Base-by-base conservation (phyloP, 148 eudicot genomes). In the Vaccinium darrowii region DNA sequence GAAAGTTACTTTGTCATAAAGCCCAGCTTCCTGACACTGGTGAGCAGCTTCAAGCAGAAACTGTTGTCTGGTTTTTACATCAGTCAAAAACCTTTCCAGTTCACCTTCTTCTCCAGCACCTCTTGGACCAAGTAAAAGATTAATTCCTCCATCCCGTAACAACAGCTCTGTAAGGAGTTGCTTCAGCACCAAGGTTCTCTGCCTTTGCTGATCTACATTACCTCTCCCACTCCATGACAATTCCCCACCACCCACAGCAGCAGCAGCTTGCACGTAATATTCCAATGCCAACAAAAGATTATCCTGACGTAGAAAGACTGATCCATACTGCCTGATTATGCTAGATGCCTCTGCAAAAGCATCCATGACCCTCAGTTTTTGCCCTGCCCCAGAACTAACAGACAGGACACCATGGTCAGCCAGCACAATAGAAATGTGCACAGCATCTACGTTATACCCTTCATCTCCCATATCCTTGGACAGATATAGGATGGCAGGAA, bases 91-190 rank as follows among this genome's bases (percentile, higher is more conserved):
- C 58, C 98, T 92, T 53, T 91, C 92, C 69, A 96, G 90, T 86
- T 96, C 94, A 82, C 95, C 97, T 92, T 94, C 98, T 90, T 93
- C 99, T 56, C 99, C 99, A 63, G 94, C 91, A 53, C 99, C 99
- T 81, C 94, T 91, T 56, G 94, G 84, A 74, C 99, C 99, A 81
- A 96, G 98, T 83, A 96, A 88, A 80, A 93, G 93, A 88, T 82
- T 82, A 84, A 94, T 89, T 67, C 97, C 99, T 76, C 91, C 90
- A 87, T 96, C 98, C 79, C 85, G 93, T 80, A 94, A 86, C 87
- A 96, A 82, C 83, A 96, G 76, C 85, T 96, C 99, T 30, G 91
- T 91, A 81, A 96, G 97, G 82, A 96, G 97, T 89, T 96, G 98
- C 84, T 94, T 94, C 87, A 94, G 85, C 97, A 96, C 92, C 94